These are phyloP conservation scores for Trichocomaceae sp. DNA, from an alignment of 2,329 filamentous ascomycete genomes.

Conservation along the genomic window DNA sequence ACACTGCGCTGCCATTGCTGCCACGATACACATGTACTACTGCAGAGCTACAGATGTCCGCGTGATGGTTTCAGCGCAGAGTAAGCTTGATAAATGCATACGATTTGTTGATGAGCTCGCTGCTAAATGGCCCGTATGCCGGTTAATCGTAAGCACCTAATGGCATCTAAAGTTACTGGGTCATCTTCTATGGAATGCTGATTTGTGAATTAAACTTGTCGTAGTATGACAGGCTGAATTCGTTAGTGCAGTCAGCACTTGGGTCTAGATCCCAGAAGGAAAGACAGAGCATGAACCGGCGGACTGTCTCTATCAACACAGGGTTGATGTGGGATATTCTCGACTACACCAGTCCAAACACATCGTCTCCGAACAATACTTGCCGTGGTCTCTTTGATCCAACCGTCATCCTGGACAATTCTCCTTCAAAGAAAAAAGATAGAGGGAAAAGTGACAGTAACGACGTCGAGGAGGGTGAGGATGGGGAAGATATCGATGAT, in stretches of 20 bases:
- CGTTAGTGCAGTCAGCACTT: constrained; percentile 23
- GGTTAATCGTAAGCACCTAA: constrained; percentile 18
- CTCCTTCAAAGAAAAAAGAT: neutral
- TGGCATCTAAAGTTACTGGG: neutral
- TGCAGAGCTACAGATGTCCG: constrained; percentile 16
- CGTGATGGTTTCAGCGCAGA: constrained; percentile 21
- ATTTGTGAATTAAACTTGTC: neutral
- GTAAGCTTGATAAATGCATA: constrained; percentile 21
- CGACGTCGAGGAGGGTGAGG: neutral
- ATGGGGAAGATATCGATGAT: constrained; percentile 7
- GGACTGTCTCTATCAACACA: constrained; percentile 27
- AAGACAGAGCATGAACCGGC: constrained; percentile 12
- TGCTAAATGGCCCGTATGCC: constrained; percentile 21
- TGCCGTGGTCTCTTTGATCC: constrained; percentile 21
- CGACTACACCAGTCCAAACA: constrained; percentile 18
- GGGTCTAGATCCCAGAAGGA: constrained; percentile 14
- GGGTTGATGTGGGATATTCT: constrained; percentile 29
- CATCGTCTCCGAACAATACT: neutral
- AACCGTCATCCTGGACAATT: constrained; percentile 16
- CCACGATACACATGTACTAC: constrained; percentile 37
- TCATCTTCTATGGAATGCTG: neutral
- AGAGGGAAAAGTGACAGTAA: neutral
- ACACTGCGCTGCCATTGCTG: constrained; percentile 42
- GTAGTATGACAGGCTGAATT: constrained; percentile 24
- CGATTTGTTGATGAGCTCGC: constrained; percentile 22